Evolutionary conservation across 1,284 basidiomycete genomes (phyloP), one percentile per base, ranked within the genome.

Genomic region (Rugosomyces carneus): DNA sequence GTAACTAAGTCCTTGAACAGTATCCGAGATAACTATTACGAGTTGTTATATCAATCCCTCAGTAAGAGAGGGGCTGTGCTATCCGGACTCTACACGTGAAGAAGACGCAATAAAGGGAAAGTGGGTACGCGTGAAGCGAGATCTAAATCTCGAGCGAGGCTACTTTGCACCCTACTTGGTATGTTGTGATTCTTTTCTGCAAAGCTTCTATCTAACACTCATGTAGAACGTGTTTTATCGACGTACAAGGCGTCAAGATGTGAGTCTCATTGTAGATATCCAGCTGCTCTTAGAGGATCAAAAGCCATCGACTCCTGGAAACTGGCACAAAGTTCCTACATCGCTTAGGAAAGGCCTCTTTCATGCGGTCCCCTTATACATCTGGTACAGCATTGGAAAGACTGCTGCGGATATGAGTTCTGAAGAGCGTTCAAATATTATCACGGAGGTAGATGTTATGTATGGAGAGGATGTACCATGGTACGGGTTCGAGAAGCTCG

Each of bases 381-480:
- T 93, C 9, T 93, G 89, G 87, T 93, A 91, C 67, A 78, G 76
- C 53, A 63, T 72, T 3, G 82, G 78, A 5, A 81, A 84, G 59
- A 76, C 79, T 2, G 66, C 77, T 50, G 68, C 63, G 18, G 70
- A 82, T 36, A 79, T 86, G 73, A 69, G 66, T 3, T 51, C 69
- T 15, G 71, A 72, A n/a, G 81, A 86, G 48, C 77, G 73, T 46
- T 58, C 69, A 36, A 69, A 80, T 37, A 66, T 90, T 15, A 80
- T 96, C 54, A 95, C 91, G 0, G 92, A 96, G 62, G 53, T 95
- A n/a, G 91, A 94, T 60, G 72, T 94, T 1, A 64, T 89, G 0
- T 94, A 82, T 58, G 93, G 93, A 2, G 81, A 87, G 40, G 81
- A 84, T 44, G 70, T 75, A 5, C 80, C 89, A 0, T 91, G 88